Conservation (phyloP, 106 monocot genomes). For the Dioscorea zingiberensis region DNA sequence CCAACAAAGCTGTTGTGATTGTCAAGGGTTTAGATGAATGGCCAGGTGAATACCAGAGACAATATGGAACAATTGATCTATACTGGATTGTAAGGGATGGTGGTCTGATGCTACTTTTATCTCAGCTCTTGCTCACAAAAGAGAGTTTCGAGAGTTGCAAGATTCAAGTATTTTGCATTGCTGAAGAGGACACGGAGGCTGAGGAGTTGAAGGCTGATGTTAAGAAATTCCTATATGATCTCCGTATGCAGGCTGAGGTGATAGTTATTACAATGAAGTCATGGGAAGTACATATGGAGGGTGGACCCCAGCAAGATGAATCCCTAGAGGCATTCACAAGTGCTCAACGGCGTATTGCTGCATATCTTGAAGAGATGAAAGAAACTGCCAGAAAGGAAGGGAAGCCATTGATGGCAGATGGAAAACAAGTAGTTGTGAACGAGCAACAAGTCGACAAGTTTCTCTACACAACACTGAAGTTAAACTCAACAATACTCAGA, state of each 20-base stretch:
- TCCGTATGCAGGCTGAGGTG: conserved; percentile 95
- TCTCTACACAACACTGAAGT: conserved; percentile 80
- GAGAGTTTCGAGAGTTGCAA: conserved; percentile 94
- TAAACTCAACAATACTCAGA: conserved; percentile 82
- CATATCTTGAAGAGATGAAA: conserved; percentile 74
- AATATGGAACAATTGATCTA: conserved; percentile 93
- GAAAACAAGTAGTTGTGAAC: conserved; percentile 60
- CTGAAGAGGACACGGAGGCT: conserved; percentile 90
- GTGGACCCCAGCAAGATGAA: conserved; percentile 55
- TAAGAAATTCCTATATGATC: conserved; percentile 94
- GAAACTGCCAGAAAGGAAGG: conserved; percentile 51
- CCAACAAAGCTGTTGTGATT: conserved; percentile 96
- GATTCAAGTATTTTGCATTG: conserved; percentile 98
- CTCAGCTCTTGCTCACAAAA: conserved; percentile 91
- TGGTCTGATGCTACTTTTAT: conserved; percentile 89
- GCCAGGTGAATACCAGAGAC: conserved; percentile 94
- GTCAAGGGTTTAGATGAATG: conserved; percentile 98
- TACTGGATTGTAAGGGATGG: conserved; percentile 99
- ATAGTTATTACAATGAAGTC: conserved; percentile 86
- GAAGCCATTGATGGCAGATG: conserved; percentile 62
- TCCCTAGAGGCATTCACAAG: conserved; percentile 63
- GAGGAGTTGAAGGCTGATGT: conserved; percentile 89
- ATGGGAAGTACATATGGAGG: conserved; percentile 62
- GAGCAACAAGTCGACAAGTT: conserved; percentile 94
- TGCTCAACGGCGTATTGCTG: conserved; percentile 57